Conservation (phyloP, 164 flowering plant species). For the Aristolochia fimbriata region DNA sequence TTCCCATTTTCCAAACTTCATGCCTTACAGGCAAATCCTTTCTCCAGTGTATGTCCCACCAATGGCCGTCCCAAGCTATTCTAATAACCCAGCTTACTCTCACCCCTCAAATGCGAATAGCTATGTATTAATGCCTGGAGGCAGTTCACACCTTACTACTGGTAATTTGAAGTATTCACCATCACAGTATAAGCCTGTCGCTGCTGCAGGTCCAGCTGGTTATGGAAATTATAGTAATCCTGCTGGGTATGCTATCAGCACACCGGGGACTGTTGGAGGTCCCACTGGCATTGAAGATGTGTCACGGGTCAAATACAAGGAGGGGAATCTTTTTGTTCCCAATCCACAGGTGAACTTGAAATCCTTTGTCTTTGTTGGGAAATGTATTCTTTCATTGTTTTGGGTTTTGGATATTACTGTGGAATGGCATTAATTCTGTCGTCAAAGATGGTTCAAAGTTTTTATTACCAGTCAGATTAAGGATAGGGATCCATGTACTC, state of each 20-base stretch:
- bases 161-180: slow-evolving; percentile 70
- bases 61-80: slow-evolving; percentile 84
- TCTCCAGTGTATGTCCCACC: slow-evolving; percentile 90
- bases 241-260: slow-evolving; percentile 63
- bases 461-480: too few species aligned
- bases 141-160: slow-evolving; percentile 56
- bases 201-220: slow-evolving; percentile 58
- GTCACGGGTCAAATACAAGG: slow-evolving; percentile 82
- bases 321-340: slow-evolving; percentile 65
- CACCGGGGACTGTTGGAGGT: slow-evolving; percentile 59
- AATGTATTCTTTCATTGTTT: not conserved
- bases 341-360: slow-evolving; percentile 63
- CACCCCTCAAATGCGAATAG: slow-evolving; percentile 76
- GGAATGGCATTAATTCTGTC: too few species aligned
- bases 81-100: slow-evolving; percentile 62
- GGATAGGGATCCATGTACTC: too few species aligned
- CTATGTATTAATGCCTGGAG: slow-evolving; percentile 84
- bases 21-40: slow-evolving; percentile 78
- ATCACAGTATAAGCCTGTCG: slow-evolving; percentile 76
- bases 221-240: slow-evolving; percentile 70
- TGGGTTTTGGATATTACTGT: too few species aligned
- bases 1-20: slow-evolving; percentile 63
- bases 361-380: not conserved
- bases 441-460: too few species aligned
- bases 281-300: slow-evolving; percentile 71